Base-by-base conservation (phyloP, 2,329 filamentous ascomycete genomes). In the Arthrobotrys iridis region DNA sequence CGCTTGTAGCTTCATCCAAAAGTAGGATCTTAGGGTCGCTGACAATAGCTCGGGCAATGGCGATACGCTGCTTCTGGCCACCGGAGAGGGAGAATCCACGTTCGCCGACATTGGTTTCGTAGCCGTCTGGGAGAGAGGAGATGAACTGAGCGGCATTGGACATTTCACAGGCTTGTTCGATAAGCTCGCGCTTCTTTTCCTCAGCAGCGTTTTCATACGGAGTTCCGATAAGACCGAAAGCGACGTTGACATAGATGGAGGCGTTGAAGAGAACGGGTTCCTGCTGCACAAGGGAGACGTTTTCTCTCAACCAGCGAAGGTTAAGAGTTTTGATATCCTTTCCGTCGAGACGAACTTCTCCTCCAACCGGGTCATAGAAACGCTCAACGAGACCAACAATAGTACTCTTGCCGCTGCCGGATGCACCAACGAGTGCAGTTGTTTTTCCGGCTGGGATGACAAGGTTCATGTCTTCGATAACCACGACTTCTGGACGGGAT, bases 101-200 rank as follows among this genome's bases (percentile, higher is more conserved):
- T 82, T 98, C 93, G 67, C 95, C 95, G n/a, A 98, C 94, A 78
- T 96, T 90, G 0, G 95, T 98, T 78, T 97, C 88, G 79, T 98
- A 98, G 1, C 91, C 91, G 78, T 98, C 91, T 0, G 95, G 93
- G 0, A 98, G 86, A 10, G 86, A 83, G 4, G 85, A 87, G 78
- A 99, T 90, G 81, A 99, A 99, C 77, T 96, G 93, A 81, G 98
- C 93, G 0, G 94, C 94, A 79, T 98, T 97, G 11, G 95, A 91
- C 86, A 91, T 96, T 82, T 89, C 91, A 6, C 95, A 92, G 13
- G 95, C 95, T 43, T 92, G 87, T 57, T 91, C 86, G 40, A 98
- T 88, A 15, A 94, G 85, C 66, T 91, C 87, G 60, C 83, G 86
- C 68, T 92, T 88, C 80, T 88, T 87, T 58, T 93, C 90, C 33